Evolutionary conservation across 306 rosid species (phyloP).

Genomic region (Argentina anserina): DNA sequence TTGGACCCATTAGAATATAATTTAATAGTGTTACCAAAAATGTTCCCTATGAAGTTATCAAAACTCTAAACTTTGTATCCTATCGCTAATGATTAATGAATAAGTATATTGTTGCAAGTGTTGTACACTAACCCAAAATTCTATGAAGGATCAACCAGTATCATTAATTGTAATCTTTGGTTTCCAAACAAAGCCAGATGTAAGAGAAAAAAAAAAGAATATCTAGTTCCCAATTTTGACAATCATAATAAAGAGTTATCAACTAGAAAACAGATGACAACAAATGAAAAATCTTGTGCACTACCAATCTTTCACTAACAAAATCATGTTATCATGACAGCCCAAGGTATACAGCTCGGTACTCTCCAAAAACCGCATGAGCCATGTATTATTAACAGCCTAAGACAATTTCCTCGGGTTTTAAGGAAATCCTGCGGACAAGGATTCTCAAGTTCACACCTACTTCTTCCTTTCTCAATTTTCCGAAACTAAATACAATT

Average conservation of each 20-base stretch:
- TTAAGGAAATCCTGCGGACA: not conserved
- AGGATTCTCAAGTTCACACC: not conserved
- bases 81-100: not conserved
- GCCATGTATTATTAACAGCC: not conserved
- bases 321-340: not conserved
- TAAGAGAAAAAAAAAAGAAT: not conserved
- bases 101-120: not conserved
- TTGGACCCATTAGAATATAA: not conserved
- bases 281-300: not conserved
- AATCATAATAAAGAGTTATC: not conserved
- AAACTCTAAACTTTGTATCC: not conserved
- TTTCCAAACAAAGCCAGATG: not conserved
- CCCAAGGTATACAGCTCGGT: not conserved
- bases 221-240: not conserved
- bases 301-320: not conserved
- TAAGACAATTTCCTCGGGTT: not conserved
- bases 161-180: not conserved
- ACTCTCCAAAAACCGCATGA: not conserved
- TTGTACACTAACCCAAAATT: not conserved
- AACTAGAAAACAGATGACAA: not conserved
- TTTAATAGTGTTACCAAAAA: not conserved
- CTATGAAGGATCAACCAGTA: not conserved
- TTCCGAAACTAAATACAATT: not conserved
- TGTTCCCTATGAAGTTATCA: not conserved
- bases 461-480: conserved; percentile 1